These are phyloP conservation scores for Sclerotinia subarctica DNA, from an alignment of 2,329 filamentous ascomycete genomes.

Conservation along the genomic window DNA sequence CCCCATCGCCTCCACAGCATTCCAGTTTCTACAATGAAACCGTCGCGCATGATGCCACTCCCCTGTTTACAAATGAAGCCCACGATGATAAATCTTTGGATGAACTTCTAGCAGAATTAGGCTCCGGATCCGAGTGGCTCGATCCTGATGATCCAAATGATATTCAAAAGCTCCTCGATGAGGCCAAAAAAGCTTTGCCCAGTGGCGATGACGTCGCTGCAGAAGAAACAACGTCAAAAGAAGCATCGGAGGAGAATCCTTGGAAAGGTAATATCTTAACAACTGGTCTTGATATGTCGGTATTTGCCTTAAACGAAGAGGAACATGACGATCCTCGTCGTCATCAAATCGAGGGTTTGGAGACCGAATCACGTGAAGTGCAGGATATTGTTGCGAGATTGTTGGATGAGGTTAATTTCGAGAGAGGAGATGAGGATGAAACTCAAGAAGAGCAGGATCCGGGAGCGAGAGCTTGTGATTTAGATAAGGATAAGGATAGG, in stretches of 20 bases:
- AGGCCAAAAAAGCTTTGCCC: constrained; percentile 31
- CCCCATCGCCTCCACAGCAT: constrained; percentile 11
- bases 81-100: constrained; percentile 36
- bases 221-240: neutral
- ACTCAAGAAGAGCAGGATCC: neutral
- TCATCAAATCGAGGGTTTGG: constrained; percentile 38
- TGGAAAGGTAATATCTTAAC: constrained; percentile 40
- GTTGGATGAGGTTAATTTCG: constrained; percentile 36
- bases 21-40: neutral
- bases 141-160: constrained; percentile 36
- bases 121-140: constrained; percentile 34
- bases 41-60: constrained; percentile 12
- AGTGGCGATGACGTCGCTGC: constrained; percentile 10
- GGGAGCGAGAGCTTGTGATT: neutral
- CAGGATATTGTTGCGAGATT: constrained; percentile 35
- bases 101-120: constrained; percentile 36
- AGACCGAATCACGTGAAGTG: constrained; percentile 35
- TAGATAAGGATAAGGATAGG: neutral
- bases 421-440: constrained; percentile 23
- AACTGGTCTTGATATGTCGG: constrained; percentile 36
- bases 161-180: constrained; percentile 34
- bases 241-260: neutral
- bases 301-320: constrained; percentile 43
- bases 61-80: constrained; percentile 21
- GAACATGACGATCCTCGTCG: constrained; percentile 42